Evolutionary conservation across 2,329 filamentous ascomycete species (phyloP).

Genomic region (Geosmithia morbida): DNA sequence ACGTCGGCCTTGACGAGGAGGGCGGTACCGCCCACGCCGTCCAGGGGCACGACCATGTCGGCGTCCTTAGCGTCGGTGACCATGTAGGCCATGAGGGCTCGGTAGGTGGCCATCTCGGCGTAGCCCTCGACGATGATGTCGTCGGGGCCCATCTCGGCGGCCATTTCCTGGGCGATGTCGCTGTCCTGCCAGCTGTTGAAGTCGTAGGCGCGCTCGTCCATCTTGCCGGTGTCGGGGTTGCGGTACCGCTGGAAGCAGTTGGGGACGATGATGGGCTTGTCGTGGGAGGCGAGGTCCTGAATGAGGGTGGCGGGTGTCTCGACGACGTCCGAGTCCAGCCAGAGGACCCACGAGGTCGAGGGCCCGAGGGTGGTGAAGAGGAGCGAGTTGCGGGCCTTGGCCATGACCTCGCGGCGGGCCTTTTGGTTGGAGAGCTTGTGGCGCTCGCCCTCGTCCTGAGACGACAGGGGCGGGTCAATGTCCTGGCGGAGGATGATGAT

Average conservation of each 20-base stretch:
- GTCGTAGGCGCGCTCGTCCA: constrained; percentile 76
- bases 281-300: constrained; percentile 75
- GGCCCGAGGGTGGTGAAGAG: constrained; percentile 91
- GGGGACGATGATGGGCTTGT: constrained; percentile 84
- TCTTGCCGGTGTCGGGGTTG: constrained; percentile 52
- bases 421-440: constrained; percentile 92
- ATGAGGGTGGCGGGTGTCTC: constrained; percentile 78
- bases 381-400: constrained; percentile 82
- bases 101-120: constrained; percentile 80
- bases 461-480: constrained; percentile 67
- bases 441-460: constrained; percentile 75
- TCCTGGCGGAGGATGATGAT: constrained; percentile 93
- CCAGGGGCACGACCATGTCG: constrained; percentile 56
- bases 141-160: constrained; percentile 68
- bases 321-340: constrained; percentile 85
- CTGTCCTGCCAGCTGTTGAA: constrained; percentile 98
- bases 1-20: constrained; percentile 93
- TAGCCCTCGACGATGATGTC: constrained; percentile 93
- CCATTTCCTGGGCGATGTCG: constrained; percentile 61
- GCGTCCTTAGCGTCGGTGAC: constrained; percentile 39
- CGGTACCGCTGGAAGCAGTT: constrained; percentile 89
- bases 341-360: constrained; percentile 87
- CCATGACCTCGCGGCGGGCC: constrained; percentile 74
- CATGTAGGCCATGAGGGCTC: constrained; percentile 82
- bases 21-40: constrained; percentile 88